A percentile compares a stretch with the other conserved stretches of the same genome.
phyloP scores from a whole-genome alignment of 257 asterid genomes.

The Solanum virginianum region DNA sequence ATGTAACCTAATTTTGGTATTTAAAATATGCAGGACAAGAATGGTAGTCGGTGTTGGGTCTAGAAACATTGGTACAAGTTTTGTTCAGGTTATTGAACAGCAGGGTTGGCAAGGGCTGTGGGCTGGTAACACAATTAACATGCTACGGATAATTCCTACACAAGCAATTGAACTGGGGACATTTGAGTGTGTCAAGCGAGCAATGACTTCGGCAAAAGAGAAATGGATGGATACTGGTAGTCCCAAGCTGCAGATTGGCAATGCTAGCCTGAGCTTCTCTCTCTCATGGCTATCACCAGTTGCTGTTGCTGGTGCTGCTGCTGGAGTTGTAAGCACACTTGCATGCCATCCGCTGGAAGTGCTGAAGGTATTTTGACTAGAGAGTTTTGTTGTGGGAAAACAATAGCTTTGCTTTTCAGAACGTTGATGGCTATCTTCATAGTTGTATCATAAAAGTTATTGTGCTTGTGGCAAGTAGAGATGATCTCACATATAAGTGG shows the following conservation, averaged over 20 bases:
- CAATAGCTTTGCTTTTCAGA: background rate
- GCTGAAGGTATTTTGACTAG: constrained; percentile 43
- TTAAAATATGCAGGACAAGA: constrained; percentile 67
- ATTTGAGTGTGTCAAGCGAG: constrained; percentile 79
- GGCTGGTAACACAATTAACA: constrained; percentile 92
- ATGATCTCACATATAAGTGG: background rate
- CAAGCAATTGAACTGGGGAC: constrained; percentile 97
- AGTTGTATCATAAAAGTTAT: background rate
- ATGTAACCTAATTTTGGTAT: background rate
- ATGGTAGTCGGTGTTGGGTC: constrained; percentile 97
- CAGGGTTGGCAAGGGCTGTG: constrained; percentile 96
- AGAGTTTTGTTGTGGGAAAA: background rate
- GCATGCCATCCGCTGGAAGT: constrained; percentile 98
- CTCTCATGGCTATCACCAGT: constrained; percentile 81
- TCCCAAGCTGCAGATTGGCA: constrained; percentile 46
- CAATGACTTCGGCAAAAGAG: constrained; percentile 62
- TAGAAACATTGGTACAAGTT: constrained; percentile 61
- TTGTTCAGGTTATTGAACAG: constrained; percentile 58
- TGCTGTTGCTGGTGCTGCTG: constrained; percentile 96
- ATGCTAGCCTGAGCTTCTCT: constrained; percentile 31
- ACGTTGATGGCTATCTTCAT: background rate
- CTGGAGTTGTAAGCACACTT: constrained; percentile 84
- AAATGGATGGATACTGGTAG: constrained; percentile 34
- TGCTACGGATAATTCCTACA: constrained; percentile 83
- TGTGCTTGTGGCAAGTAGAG: background rate